A percentile compares a stretch with the other conserved stretches of the same genome.
These are phyloP conservation scores for Trichomonascaceae sp. DNA, from an alignment of 1,139 yeast genomes.

Conservation along the genomic window DNA sequence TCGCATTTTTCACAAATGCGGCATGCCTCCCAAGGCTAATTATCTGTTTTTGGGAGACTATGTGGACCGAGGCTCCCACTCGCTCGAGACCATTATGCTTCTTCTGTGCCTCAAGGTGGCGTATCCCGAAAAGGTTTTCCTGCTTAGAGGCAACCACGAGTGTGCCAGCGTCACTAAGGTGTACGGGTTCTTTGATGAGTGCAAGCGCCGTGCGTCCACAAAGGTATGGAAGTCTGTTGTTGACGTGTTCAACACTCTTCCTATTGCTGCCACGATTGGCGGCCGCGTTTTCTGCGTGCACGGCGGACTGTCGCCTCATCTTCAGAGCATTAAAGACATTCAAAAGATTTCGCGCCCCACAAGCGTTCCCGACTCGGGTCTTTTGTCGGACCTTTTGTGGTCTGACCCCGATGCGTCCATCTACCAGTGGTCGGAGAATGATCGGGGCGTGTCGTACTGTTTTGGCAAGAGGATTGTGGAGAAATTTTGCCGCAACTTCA, in stretches of 20 bases:
- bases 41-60: slow-evolving; percentile 75
- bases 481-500: slow-evolving; percentile 53
- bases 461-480: slow-evolving; percentile 66
- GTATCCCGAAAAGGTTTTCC: slow-evolving; percentile 72
- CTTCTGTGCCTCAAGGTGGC: slow-evolving; percentile 64
- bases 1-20: slow-evolving; percentile 62
- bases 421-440: slow-evolving; percentile 67
- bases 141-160: slow-evolving; percentile 78
- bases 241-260: slow-evolving; percentile 76
- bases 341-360: slow-evolving; percentile 67
- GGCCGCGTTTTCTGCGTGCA: slow-evolving; percentile 81
- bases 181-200: slow-evolving; percentile 81
- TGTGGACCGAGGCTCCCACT: slow-evolving; percentile 77
- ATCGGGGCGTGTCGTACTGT: slow-evolving; percentile 76
- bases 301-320: slow-evolving; percentile 77
- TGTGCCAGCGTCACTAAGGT: slow-evolving; percentile 73
- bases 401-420: slow-evolving; percentile 69
- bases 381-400: slow-evolving; percentile 75
- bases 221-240: slow-evolving; percentile 66
- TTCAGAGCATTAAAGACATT: slow-evolving; percentile 52
- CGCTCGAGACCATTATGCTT: slow-evolving; percentile 63
- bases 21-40: slow-evolving; percentile 69
- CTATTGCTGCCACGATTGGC: slow-evolving; percentile 76
- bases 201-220: slow-evolving; percentile 57
- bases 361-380: slow-evolving; percentile 74